phyloP scores from a whole-genome alignment of 2,329 filamentous ascomycete genomes.

The Xylariaceae sp. region DNA sequence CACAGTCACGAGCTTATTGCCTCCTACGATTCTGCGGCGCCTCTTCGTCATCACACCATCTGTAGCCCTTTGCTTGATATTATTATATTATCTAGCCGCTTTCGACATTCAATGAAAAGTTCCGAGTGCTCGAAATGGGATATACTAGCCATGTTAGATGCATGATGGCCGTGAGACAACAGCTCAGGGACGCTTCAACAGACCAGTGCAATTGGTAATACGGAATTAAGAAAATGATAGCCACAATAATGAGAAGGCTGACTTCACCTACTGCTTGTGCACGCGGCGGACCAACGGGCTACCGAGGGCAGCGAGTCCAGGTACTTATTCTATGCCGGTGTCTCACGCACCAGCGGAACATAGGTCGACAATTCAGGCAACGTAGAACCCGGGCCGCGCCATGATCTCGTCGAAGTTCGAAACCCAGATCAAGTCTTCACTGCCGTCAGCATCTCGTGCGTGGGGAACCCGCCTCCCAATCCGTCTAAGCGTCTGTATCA shows the following conservation, averaged over 20 bases:
- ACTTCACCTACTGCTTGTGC: constrained; percentile 1
- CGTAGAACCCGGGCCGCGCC: constrained; percentile 16
- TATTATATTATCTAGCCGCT: not conserved
- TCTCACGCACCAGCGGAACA: not conserved
- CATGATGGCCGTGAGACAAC: not conserved
- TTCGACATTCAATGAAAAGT: not conserved
- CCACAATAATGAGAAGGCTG: not conserved
- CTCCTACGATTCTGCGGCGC: not conserved
- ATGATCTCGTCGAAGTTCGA: constrained; percentile 31
- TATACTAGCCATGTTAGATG: not conserved
- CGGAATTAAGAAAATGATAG: not conserved
- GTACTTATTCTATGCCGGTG: not conserved
- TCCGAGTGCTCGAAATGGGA: not conserved
- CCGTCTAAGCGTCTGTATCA: constrained; percentile 30
- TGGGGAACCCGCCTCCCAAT: constrained; percentile 33
- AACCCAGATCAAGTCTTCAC: constrained; percentile 30
- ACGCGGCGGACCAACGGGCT: not conserved
- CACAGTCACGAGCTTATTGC: not conserved
- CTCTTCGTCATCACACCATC: not conserved
- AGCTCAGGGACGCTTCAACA: not conserved
- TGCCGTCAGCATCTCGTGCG: constrained; percentile 25
- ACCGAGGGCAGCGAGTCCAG: no score
- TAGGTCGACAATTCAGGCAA: not conserved
- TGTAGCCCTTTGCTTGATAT: not conserved
- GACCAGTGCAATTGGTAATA: not conserved